Percentiles rank a stretch among this genome's conserved stretches.
phyloP scores from a whole-genome alignment of 1,284 basidiomycete genomes.

The Pholiota adiposa region DNA sequence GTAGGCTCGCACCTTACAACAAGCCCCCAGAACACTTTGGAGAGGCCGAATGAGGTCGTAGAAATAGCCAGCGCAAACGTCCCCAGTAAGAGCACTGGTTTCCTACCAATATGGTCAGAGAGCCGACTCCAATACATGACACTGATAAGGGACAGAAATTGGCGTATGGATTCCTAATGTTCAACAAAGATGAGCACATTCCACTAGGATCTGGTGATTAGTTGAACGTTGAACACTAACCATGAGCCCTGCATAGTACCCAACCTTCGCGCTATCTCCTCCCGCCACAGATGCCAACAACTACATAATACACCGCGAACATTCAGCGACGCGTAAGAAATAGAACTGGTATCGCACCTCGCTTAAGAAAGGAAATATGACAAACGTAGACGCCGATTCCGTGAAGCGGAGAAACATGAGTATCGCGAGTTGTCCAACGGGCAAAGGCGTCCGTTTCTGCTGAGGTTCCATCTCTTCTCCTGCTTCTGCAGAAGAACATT shows the following conservation, averaged over 20 bases:
- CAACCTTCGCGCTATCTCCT: slow-evolving; percentile 28
- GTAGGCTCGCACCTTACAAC: slow-evolving; percentile 48
- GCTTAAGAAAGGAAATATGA: slow-evolving; percentile 30
- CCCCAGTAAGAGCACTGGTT: slow-evolving; percentile 65
- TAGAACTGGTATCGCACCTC: slow-evolving; percentile 19
- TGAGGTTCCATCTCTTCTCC: background rate
- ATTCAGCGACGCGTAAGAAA: background rate
- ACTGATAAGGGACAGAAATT: slow-evolving; percentile 36
- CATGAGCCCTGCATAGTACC: slow-evolving; percentile 35
- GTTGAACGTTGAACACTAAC: slow-evolving; percentile 13
- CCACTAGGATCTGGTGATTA: background rate
- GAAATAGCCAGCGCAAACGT: slow-evolving; percentile 60
- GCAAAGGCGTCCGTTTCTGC: slow-evolving; percentile 24
- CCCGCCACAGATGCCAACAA: slow-evolving; percentile 26
- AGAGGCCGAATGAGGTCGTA: slow-evolving; percentile 67
- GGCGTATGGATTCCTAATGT: slow-evolving; percentile 25
- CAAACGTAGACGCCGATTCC: slow-evolving; percentile 28
- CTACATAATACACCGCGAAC: slow-evolving; percentile 11
- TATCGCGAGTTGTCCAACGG: slow-evolving; percentile 25
- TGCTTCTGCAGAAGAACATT: background rate
- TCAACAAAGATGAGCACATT: background rate
- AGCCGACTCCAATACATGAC: slow-evolving; percentile 69
- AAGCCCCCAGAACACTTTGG: slow-evolving; percentile 59
- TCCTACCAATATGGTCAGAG: slow-evolving; percentile 69
- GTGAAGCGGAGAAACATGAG: slow-evolving; percentile 30